phyloP scores from a whole-genome alignment of 257 asterid species.

The Przewalskia tangutica region DNA sequence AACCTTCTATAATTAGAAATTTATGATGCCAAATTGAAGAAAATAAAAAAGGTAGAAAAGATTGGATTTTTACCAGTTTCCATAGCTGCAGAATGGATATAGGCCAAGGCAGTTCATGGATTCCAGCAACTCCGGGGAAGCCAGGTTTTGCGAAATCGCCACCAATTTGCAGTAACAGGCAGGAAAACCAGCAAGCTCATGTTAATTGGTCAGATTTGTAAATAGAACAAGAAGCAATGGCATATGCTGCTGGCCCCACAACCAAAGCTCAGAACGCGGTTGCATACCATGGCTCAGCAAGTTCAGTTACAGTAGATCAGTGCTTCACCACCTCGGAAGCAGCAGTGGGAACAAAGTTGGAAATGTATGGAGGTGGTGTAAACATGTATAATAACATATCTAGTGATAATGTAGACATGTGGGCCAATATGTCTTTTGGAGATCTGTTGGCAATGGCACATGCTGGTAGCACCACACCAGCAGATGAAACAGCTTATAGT shows the following conservation, averaged over 20 bases:
- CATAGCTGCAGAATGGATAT: constrained; percentile 33
- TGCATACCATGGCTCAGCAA: constrained; percentile 13
- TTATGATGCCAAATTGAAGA: background rate
- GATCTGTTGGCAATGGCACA: background rate
- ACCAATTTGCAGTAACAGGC: constrained; percentile 28
- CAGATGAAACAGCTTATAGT: constrained; percentile 11
- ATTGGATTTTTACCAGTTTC: constrained; percentile 26
- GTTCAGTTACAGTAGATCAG: constrained; percentile 2
- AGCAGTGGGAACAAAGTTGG: constrained; percentile 8
- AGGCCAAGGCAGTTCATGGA: constrained; percentile 36
- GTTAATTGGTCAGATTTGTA: constrained; percentile 13
- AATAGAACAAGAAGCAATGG: background rate
- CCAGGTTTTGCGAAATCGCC: constrained; percentile 21
- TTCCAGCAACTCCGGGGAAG: constrained; percentile 61
- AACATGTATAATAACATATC: constrained; percentile 9
- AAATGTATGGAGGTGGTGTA: constrained; percentile 3
- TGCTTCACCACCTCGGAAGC: constrained; percentile 21
- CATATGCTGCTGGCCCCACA: background rate
- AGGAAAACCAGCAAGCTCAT: constrained; percentile 6
- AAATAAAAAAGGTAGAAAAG: constrained; percentile 6
- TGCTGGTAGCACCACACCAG: constrained; percentile 28
- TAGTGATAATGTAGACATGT: constrained; percentile 12
- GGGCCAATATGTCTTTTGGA: constrained; percentile 24
- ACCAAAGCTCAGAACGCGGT: constrained; percentile 14
- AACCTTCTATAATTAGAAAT: background rate